A percentile compares a stretch with the other conserved stretches of the same genome.
phyloP scores from a whole-genome alignment of 768 basidiomycete species.

The Psilocybe subaeruginosa region DNA sequence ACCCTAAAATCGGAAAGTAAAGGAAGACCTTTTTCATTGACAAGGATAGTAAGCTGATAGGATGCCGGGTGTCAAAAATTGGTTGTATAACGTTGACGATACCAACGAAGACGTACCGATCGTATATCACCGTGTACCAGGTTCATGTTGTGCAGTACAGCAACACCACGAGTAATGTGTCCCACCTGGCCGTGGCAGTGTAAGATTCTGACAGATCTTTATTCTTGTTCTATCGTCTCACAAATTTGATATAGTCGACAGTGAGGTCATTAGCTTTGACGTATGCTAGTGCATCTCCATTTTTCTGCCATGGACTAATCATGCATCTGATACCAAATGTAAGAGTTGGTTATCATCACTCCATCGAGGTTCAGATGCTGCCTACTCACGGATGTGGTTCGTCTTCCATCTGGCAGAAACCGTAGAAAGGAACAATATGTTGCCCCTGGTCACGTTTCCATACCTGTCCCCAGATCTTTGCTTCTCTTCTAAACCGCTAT shows the following conservation, averaged over 20 bases:
- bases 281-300: conserved; percentile 53
- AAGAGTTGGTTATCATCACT: neutral
- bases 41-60: conserved; percentile 50
- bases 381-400: conserved; percentile 49
- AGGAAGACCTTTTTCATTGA: conserved; percentile 45
- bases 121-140: conserved; percentile 60
- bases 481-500: conserved; percentile 57
- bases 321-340: conserved; percentile 45
- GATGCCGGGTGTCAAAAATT: neutral
- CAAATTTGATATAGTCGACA: conserved; percentile 48
- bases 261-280: conserved; percentile 38
- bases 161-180: conserved; percentile 47
- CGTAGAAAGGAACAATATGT: conserved; percentile 60
- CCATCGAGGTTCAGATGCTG: neutral
- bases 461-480: conserved; percentile 54
- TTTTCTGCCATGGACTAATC: conserved; percentile 59
- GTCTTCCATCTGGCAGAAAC: conserved; percentile 57
- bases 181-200: conserved; percentile 36
- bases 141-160: conserved; percentile 53
- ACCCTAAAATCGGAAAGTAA: conserved; percentile 62
- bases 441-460: conserved; percentile 55
- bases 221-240: conserved; percentile 20
- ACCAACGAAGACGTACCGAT: conserved; percentile 34
- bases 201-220: neutral
- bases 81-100: neutral